These are phyloP conservation scores for Globisporangium mamillatum DNA, from an alignment of 352 stramenopile species.

Conservation along the genomic window DNA sequence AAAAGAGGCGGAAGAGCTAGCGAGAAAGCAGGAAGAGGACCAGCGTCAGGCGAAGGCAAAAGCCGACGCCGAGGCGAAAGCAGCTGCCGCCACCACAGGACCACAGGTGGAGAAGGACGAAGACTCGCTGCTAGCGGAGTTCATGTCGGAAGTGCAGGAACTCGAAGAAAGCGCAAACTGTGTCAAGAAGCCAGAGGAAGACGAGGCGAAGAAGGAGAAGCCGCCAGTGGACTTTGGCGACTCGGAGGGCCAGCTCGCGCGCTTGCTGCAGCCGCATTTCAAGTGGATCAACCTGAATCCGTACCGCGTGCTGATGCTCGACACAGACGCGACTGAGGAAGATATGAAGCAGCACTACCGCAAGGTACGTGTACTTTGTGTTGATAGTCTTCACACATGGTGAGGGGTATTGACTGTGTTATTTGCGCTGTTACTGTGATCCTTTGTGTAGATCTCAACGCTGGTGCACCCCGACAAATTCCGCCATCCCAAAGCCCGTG, in stretches of 20 bases:
- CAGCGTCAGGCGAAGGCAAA: constrained; percentile 19
- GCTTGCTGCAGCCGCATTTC: constrained; percentile 70
- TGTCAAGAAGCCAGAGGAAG: constrained; percentile 59
- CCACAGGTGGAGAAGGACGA: constrained; percentile 32
- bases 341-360: constrained; percentile 91
- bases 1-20: constrained; percentile 36
- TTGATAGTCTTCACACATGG: too few species aligned
- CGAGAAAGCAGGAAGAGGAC: constrained; percentile 18
- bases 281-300: constrained; percentile 90
- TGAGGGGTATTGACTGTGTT: too few species aligned
- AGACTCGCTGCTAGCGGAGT: constrained; percentile 65
- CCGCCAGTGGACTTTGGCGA: constrained; percentile 66
- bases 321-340: constrained; percentile 80
- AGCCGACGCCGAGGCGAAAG: constrained; percentile 23
- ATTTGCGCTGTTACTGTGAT: neutral
- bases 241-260: constrained; percentile 54
- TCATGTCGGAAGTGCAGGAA: constrained; percentile 86
- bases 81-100: neutral
- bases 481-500: constrained; percentile 60
- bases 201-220: constrained; percentile 41
- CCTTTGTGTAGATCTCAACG: constrained; percentile 58
- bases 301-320: constrained; percentile 86
- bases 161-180: constrained; percentile 75
- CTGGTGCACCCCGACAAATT: constrained; percentile 89
- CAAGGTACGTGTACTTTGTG: constrained; percentile 40